A percentile compares a stretch with the other conserved stretches of the same genome.
phyloP scores from a whole-genome alignment of 148 eudicot species.

The Amaranthus palmeri region DNA sequence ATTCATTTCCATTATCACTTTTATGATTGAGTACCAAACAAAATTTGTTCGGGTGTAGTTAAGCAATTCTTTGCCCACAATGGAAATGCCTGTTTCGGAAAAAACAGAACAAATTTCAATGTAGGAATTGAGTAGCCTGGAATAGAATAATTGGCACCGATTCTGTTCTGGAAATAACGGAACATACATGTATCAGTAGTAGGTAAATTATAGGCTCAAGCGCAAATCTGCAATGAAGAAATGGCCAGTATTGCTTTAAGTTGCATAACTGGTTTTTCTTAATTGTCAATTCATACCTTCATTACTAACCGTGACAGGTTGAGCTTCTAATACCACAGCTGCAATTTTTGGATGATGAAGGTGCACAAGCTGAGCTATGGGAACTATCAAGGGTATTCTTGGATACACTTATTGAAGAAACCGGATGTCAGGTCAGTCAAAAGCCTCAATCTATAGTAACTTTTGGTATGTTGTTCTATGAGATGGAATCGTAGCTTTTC shows the following conservation, averaged over 20 bases:
- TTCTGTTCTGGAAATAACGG: background rate
- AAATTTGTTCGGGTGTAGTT: background rate
- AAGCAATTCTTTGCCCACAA: background rate
- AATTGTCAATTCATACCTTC: background rate
- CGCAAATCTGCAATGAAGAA: background rate
- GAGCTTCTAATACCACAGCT: slow-evolving; percentile 96
- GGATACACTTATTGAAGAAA: slow-evolving; percentile 89
- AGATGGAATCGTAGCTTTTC: background rate
- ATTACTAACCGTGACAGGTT: slow-evolving; percentile 39
- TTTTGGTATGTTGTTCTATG: background rate
- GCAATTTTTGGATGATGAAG: slow-evolving; percentile 97
- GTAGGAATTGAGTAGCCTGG: background rate
- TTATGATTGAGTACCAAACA: background rate
- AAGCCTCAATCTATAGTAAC: background rate
- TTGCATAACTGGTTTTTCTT: background rate
- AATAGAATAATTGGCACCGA: background rate
- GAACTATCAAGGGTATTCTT: slow-evolving; percentile 73
- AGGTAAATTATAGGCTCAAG: background rate
- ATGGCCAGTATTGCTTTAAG: background rate
- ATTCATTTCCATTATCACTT: too few relatives aligned
- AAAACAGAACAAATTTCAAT: background rate
- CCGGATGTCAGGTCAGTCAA: slow-evolving; percentile 70
- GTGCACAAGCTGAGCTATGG: slow-evolving; percentile 98
- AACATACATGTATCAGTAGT: background rate
- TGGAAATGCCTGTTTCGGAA: background rate